Evolutionary conservation across 371 early-diverging fungal species (phyloP), one percentile per base, ranked within the genome.

Genomic region (Nematocida ausubeli): DNA sequence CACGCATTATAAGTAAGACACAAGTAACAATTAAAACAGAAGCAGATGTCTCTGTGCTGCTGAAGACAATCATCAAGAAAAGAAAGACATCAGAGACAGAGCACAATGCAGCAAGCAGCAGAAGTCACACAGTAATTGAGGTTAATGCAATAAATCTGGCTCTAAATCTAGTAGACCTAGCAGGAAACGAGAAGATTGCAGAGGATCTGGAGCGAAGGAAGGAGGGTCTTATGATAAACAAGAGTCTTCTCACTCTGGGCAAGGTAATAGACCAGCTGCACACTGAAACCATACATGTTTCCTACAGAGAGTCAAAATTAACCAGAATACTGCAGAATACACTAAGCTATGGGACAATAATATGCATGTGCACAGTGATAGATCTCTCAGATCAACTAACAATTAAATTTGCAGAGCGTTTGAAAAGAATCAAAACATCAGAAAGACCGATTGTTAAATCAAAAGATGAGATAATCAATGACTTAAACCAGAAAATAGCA

Each of bases 111-210:
- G 88, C 89, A 40, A 90, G 90, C 70, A 91, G 91, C 63, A 89
- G 94, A 72, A 90, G 91, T 5, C 95, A 95, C 83, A 91, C 94
- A 0, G 89, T 95, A 24, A 90, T 95, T 70, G 90, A 92, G 58
- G 89, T 95, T 84, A 87, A 66, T 71, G 82, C 50, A 80, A 85
- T 22, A 83, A 87, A 62, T n/a, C 55, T 69, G 24, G 28, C 62
- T 19, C 89, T 92, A 52, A 82, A 81, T 56, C 69, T 87, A 58
- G 85, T 87, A n/a, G 84, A 86, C 67, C 67, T 83, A 14, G 85
- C 85, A 79, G 87, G 81, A 62, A 85, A 56, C 67, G 86, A 70
- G 24, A 85, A 75, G 71, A 82, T 82, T 72, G 81, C 40, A 81
- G 70, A 19, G 44, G 64, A 57, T 55, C 49, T 16, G 62, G 68